Evolutionary conservation across 1,284 basidiomycete species (phyloP).

Genomic region (Wallemia hederae): DNA sequence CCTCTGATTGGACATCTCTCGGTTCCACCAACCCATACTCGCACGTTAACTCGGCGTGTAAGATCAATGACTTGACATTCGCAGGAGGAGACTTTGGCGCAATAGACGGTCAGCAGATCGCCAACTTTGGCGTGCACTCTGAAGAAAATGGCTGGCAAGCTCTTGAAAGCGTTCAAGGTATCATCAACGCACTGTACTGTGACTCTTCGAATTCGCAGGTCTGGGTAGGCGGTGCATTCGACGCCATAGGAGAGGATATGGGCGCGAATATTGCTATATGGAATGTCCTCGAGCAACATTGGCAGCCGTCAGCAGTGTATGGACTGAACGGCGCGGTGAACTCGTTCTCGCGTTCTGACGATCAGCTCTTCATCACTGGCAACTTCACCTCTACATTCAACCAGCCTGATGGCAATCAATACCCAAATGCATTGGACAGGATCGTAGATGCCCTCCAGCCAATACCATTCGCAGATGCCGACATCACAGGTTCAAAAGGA

Average conservation of each 20-base stretch:
- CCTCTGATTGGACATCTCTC: conserved; percentile 6
- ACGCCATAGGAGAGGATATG: conserved; percentile 21
- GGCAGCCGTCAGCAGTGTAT: conserved; percentile 49
- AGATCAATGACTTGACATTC: conserved; percentile 9
- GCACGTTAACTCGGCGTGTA: conserved; percentile 5
- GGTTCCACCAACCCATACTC: background rate
- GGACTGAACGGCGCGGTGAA: conserved; percentile 52
- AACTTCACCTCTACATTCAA: conserved; percentile 45
- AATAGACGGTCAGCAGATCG: conserved; percentile 9
- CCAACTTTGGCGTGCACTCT: conserved; percentile 14
- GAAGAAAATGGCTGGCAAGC: conserved; percentile 10
- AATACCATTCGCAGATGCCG: conserved; percentile 34
- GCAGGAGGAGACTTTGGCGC: conserved; percentile 15
- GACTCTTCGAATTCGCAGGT: conserved; percentile 37
- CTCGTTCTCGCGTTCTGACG: conserved; percentile 43
- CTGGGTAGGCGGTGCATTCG: conserved; percentile 62
- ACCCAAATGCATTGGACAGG: conserved; percentile 43
- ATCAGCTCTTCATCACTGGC: conserved; percentile 58
- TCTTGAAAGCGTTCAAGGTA: conserved; percentile 25
- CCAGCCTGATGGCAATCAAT: conserved; percentile 11
- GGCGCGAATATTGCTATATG: conserved; percentile 46
- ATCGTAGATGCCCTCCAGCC: conserved; percentile 63
- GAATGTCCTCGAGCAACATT: conserved; percentile 31
- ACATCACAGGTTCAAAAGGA: conserved; percentile 41
- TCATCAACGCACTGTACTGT: conserved; percentile 49